A percentile compares a stretch with the other conserved stretches of the same genome.
These are phyloP conservation scores for Fonsecaea monophora DNA, from an alignment of 2,329 filamentous ascomycete genomes.

Conservation along the genomic window DNA sequence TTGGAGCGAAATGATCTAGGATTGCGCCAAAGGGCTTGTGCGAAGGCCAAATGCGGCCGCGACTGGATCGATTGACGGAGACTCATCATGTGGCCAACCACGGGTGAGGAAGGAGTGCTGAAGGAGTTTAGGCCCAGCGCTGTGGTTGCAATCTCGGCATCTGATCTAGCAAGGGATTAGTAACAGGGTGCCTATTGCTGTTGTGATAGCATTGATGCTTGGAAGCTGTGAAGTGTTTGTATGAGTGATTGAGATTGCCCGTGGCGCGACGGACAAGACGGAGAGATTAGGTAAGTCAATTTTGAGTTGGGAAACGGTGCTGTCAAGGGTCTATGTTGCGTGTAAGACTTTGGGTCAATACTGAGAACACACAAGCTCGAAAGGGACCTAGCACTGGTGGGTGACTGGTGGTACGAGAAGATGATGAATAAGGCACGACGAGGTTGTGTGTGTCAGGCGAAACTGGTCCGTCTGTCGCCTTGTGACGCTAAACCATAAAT, in stretches of 20 bases:
- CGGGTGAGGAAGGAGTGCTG: no score
- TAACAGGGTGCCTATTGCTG: not conserved
- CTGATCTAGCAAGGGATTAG: not conserved
- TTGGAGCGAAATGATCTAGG: not conserved
- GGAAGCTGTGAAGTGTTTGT: not conserved
- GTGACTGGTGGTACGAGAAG: no score
- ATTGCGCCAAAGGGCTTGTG: not conserved
- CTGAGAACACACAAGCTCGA: no score
- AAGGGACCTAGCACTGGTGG: no score
- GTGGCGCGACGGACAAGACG: not conserved
- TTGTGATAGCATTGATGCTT: not conserved
- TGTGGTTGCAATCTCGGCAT: slow-evolving; percentile 3
- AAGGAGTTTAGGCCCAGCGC: not conserved
- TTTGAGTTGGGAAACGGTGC: no score
- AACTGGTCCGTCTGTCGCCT: no score
- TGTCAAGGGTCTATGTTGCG: no score
- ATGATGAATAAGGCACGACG: no score
- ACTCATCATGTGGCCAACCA: not conserved
- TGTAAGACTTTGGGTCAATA: no score
- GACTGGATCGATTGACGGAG: not conserved
- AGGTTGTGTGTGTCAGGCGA: no score
- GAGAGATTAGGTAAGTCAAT: not conserved
- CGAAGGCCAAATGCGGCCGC: not conserved
- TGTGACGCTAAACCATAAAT: no score
- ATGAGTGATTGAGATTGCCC: not conserved